A percentile compares a stretch with the other conserved stretches of the same genome.
phyloP scores from a whole-genome alignment of 2,329 filamentous ascomycete genomes.

The Cryoendolithus antarcticus region DNA sequence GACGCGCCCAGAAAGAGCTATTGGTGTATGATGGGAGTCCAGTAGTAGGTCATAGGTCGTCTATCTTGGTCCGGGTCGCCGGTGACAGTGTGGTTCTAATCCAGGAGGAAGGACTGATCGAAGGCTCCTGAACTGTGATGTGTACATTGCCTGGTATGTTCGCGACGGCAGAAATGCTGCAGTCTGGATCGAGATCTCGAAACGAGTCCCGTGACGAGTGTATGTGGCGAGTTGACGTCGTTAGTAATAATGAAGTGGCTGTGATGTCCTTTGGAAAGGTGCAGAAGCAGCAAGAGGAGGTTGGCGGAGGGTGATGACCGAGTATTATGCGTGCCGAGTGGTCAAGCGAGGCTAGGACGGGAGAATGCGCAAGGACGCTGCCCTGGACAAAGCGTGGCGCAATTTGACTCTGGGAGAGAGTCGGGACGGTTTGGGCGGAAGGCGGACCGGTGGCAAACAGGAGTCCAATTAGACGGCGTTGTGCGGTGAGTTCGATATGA shows the following conservation, averaged over 20 bases:
- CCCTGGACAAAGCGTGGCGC: too few species aligned
- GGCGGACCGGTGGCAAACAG: too few species aligned
- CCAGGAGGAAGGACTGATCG: slow-evolving; percentile 3
- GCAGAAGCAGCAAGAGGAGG: slow-evolving; percentile 4
- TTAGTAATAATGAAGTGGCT: slow-evolving; percentile 4
- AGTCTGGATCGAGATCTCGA: slow-evolving; percentile 5
- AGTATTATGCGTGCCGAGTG: too few species aligned
- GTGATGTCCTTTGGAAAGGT: slow-evolving; percentile 4
- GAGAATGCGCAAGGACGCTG: too few species aligned
- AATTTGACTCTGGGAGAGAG: too few species aligned
- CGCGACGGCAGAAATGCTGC: slow-evolving; percentile 2
- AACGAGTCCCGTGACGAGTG: slow-evolving; percentile 3
- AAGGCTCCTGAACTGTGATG: slow-evolving; percentile 6
- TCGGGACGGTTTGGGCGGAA: too few species aligned
- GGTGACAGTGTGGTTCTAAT: slow-evolving; percentile 5
- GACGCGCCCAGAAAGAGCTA: slow-evolving; percentile 15
- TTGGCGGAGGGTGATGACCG: slow-evolving; percentile 2
- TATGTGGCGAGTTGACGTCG: slow-evolving; percentile 1
- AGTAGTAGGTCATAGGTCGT: not conserved
- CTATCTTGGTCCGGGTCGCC: slow-evolving; percentile 5
- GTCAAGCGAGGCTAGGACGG: too few species aligned
- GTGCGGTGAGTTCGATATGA: too few species aligned
- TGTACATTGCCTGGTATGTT: slow-evolving; percentile 5
- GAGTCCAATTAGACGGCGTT: too few species aligned
- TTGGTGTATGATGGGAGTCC: not conserved